These are phyloP conservation scores for Beauveria australis DNA, from an alignment of 2,329 filamentous ascomycete species.

Conservation along the genomic window DNA sequence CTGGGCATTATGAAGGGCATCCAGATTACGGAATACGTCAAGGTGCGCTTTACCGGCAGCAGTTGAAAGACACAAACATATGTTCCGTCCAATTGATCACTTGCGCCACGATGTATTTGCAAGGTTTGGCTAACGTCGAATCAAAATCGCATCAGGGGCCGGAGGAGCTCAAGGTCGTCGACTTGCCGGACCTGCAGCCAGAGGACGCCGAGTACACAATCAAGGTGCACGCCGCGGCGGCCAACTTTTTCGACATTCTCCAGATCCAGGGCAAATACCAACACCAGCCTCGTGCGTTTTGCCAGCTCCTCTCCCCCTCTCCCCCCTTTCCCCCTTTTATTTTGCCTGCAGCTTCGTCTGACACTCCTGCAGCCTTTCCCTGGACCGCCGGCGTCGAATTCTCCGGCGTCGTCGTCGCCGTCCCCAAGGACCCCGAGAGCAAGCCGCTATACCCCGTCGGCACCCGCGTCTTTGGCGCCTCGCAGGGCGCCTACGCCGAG, in stretches of 20 bases:
- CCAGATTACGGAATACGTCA: slow-evolving; percentile 65
- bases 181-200: slow-evolving; percentile 67
- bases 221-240: slow-evolving; percentile 75
- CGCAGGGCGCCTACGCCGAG: slow-evolving; percentile 80
- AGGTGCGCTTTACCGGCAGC: slow-evolving; percentile 37
- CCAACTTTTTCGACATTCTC: slow-evolving; percentile 96
- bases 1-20: slow-evolving; percentile 60
- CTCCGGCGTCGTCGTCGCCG: slow-evolving; percentile 64
- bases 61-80: too few species aligned
- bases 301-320: neutral
- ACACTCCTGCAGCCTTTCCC: slow-evolving; percentile 51
- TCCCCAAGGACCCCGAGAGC: slow-evolving; percentile 41
- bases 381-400: slow-evolving; percentile 88
- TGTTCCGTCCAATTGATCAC: neutral
- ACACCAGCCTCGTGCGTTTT: slow-evolving; percentile 59
- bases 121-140: neutral
- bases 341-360: neutral
- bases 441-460: slow-evolving; percentile 57
- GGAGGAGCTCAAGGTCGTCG: slow-evolving; percentile 65
- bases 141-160: slow-evolving; percentile 49
- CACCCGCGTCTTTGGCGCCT: slow-evolving; percentile 76
- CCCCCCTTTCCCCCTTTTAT: too few species aligned
- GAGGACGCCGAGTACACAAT: slow-evolving; percentile 73
- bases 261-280: slow-evolving; percentile 97
- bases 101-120: neutral